A percentile compares a stretch with the other conserved stretches of the same genome.
Conservation (phyloP, 441 rosid species). For the Adansonia gregorii region DNA sequence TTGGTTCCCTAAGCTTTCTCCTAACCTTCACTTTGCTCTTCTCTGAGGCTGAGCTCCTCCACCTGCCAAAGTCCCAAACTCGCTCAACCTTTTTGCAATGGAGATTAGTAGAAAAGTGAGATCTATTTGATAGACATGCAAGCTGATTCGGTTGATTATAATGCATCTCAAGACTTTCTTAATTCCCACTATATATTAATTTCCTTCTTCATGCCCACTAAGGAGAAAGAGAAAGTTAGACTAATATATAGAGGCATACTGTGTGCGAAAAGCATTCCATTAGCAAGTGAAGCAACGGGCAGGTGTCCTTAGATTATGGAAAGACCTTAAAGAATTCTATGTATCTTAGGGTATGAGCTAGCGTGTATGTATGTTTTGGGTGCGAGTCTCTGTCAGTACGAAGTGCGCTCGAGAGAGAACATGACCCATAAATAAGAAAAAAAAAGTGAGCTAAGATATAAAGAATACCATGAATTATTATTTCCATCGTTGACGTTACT, state of each 20-base stretch:
- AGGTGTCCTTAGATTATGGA: constrained; percentile 37
- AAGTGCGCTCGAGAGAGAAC: not conserved
- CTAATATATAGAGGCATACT: not conserved
- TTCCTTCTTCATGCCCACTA: constrained; percentile 27
- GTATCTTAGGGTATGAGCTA: not conserved
- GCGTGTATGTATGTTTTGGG: constrained; percentile 3
- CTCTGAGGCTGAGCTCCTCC: constrained; percentile 71
- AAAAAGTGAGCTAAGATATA: not conserved
- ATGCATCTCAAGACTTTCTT: constrained; percentile 38
- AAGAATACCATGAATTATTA: constrained; percentile 54
- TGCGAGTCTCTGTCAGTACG: constrained; percentile 14
- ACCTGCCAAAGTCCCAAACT: constrained; percentile 46
- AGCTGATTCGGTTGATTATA: constrained; percentile 27
- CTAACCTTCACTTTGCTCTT: constrained; percentile 78
- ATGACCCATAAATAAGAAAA: not conserved
- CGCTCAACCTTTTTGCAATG: not conserved
- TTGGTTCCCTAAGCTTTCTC: constrained; percentile 96
- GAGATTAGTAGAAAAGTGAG: not conserved
- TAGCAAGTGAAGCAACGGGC: not conserved
- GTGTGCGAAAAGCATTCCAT: not conserved
- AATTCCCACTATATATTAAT: not conserved
- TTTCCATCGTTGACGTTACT: constrained; percentile 47
- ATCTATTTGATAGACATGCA: constrained; percentile 32
- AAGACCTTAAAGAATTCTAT: constrained; percentile 25
- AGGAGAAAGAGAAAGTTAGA: constrained; percentile 13